Evolutionary conservation across 1,284 basidiomycete species (phyloP), one percentile per base, ranked within the genome.

Genomic region (Leccinum discolor): DNA sequence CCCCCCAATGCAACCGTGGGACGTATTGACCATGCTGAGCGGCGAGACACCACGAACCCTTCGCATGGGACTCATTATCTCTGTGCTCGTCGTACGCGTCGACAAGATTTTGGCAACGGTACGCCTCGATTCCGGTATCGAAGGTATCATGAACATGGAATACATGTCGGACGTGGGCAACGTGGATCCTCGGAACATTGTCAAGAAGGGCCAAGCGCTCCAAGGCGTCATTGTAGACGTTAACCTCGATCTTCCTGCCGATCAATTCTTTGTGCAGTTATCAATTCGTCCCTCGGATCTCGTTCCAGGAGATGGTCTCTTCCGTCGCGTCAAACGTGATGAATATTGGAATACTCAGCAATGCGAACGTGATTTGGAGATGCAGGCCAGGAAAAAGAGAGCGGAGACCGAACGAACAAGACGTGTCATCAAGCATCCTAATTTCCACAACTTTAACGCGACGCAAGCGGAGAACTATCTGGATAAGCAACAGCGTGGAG

Each of bases 21-120:
- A 98, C 67, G 87, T 98, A 23, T 80, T 99, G 71, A 96, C 94
- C 6, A 98, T 98, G 95, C 86, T 99, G 65, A 97, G 95, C 21
- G 96, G 97, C 35, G 97, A 99, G 81, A 96, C 95, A 2, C 78
- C 82, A 61, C 83, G 88, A 59, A 97, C 95, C 3, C 84, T 99
- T 63, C 86, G 86, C 59, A 80, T 87, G 59, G 95, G 95, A 63
- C 83, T 95, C 59, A 91, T 97, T 68, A 88, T 99, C 62, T 93
- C 96, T 2, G 95, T 92, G 38, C 82, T 86, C 18, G 89, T 96
- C 40, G 78, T 86, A 40, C 86, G 90, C 38, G 81, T 87, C 29
- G 85, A 86, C 32, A 68, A 56, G 42, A 3, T 1, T 65, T 80
- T 83, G 40, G 86, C 89, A 50, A 78, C 80, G 60, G 88, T 95